Base-by-base conservation (phyloP, 306 rosid genomes). In the Hippophae tibetana region DNA sequence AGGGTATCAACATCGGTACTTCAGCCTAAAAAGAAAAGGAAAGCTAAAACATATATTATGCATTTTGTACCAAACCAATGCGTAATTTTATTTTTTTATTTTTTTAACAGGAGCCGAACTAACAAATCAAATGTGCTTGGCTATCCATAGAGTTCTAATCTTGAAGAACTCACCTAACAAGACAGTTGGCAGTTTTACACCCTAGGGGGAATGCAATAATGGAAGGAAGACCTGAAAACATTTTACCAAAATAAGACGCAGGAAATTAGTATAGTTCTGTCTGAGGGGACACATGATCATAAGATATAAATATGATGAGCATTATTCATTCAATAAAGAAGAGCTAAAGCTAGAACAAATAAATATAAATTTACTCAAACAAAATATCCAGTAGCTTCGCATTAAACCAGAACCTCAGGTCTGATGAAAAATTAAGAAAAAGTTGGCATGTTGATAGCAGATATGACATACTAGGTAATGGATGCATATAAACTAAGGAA, bases 211-310 rank as follows among this genome's bases (percentile, higher is more conserved):
- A 69, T 69, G 86, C 89, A 58, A 87, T 76, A 62, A 90, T 62
- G 46, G 83, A 83, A 53, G 98, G 98, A 67, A 90, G 63, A 55
- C 96, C 95, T 90, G 89, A 31, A 68, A 38, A 63, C 26, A 43
- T 23, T 57, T 58, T 53, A 13, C 67, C 40, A 25, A n/a, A 9
- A 40, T 58, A 12, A 71, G 70, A 64, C 18, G 40, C 43, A 42
- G 31, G 57, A 57, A 63, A 31, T 46, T 51, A 57, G 7, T 8
- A 50, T 6, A 49, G 13, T 60, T 53, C 43, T 10, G 38, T 31
- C 38, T 31, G 0, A 31, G 38, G 3, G 26, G 2, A 56, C 6
- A 10, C 60, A 56, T 31, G 13, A 57, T 11, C 18, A 5, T n/a
- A 57, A 57, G 47, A 26, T n/a, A 57, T 58, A 40, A 43, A 18